These are phyloP conservation scores for Agarophyton chilense DNA, from an alignment of 23 red algal species.

Conservation along the genomic window DNA sequence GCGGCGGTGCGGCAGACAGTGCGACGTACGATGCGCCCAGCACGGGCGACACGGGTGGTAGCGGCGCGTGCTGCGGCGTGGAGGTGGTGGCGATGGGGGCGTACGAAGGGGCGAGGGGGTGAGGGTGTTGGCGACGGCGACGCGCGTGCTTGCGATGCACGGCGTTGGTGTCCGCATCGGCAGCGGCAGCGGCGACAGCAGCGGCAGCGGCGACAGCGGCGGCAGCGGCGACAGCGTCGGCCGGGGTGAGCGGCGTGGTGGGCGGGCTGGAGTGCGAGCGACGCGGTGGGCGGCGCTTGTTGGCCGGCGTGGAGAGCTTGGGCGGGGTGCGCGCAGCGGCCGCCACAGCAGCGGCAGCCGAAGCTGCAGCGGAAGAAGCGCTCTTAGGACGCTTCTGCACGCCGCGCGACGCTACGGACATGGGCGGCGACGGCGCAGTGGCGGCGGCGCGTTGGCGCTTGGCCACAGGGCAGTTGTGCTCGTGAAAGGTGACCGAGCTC, in stretches of 20 bases:
- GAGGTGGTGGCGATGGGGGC: neutral
- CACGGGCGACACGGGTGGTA: neutral
- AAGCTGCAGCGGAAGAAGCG: neutral
- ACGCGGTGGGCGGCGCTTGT: neutral
- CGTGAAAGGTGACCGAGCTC: constrained; percentile 82
- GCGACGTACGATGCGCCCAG: neutral
- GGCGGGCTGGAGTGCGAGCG: neutral
- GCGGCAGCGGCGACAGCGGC: too few relatives aligned
- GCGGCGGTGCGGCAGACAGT: neutral
- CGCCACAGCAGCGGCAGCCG: neutral
- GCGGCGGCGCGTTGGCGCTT: neutral
- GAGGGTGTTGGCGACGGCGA: neutral
- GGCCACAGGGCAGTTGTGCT: constrained; percentile 59
- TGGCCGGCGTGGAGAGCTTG: neutral
- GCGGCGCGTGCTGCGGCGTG: neutral
- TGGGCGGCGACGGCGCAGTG: constrained; percentile 4
- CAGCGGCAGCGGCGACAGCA: too few relatives aligned
- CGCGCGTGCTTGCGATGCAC: too few relatives aligned
- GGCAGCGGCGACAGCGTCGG: neutral
- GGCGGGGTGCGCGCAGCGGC: neutral
- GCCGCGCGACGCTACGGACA: neutral
- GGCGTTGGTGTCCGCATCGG: too few relatives aligned
- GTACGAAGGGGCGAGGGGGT: neutral
- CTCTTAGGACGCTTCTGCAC: constrained; percentile 60
- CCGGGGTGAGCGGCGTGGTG: constrained; percentile 6